Conservation (phyloP, 1,139 yeast species). For the Debaryomyces singareniensis region DNA sequence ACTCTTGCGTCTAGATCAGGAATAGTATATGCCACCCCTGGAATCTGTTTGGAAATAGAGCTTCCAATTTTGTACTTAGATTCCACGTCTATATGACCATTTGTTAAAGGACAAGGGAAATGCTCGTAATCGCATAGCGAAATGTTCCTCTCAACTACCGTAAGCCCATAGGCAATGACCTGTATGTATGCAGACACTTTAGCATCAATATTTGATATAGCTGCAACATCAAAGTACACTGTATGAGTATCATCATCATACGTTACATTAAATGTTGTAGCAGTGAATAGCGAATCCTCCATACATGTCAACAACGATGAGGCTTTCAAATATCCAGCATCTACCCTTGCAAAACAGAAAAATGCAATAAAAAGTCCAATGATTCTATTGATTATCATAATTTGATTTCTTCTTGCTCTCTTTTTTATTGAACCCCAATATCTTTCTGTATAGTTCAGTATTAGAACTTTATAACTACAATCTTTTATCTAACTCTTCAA, state of each 20-base stretch:
- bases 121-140: conserved; percentile 56
- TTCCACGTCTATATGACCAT: conserved; percentile 79
- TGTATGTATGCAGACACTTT: conserved; percentile 62
- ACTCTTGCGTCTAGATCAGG: conserved; percentile 96
- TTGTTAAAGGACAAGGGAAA: conserved; percentile 68
- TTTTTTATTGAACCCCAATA: too few relatives aligned
- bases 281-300: conserved; percentile 83
- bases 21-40: conserved; percentile 78
- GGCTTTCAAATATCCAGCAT: background rate
- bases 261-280: conserved; percentile 74
- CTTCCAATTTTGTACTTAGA: conserved; percentile 42
- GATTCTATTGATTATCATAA: too few relatives aligned
- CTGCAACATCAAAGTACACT: conserved; percentile 63
- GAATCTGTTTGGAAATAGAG: conserved; percentile 49
- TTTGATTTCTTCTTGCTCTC: too few relatives aligned
- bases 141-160: conserved; percentile 48
- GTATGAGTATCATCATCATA: conserved; percentile 62
- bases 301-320: conserved; percentile 84
- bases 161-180: conserved; percentile 81
- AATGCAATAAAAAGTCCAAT: too few relatives aligned
- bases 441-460: too few relatives aligned
- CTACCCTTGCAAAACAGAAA: too few relatives aligned
- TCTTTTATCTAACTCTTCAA: too few relatives aligned
- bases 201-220: conserved; percentile 74
- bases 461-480: too few relatives aligned